These are phyloP conservation scores for Eutrema japonicum DNA, from an alignment of 345 rosid genomes.

Conservation along the genomic window DNA sequence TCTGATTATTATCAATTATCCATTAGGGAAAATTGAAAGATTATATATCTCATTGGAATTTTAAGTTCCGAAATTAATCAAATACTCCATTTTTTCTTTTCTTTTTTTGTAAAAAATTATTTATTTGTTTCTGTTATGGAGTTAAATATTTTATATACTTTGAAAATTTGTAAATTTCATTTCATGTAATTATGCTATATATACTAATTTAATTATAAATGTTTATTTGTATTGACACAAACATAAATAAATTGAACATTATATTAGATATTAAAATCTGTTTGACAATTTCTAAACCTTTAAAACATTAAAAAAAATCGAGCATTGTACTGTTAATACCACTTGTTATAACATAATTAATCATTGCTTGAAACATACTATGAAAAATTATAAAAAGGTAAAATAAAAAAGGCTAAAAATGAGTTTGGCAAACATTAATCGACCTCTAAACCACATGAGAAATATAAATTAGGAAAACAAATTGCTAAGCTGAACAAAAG, in stretches of 20 bases:
- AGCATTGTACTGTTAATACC: not conserved
- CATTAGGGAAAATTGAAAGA: not conserved
- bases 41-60: not conserved
- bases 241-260: not conserved
- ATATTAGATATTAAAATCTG: not conserved
- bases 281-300: not conserved
- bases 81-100: too few relatives aligned
- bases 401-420: constrained; percentile 2
- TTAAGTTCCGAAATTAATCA: not conserved
- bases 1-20: not conserved
- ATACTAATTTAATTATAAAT: not conserved
- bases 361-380: not conserved
- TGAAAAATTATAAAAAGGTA: not conserved
- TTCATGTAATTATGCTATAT: not conserved
- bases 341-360: not conserved
- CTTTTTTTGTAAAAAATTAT: not conserved
- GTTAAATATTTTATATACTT: not conserved
- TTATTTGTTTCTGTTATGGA: not conserved
- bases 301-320: not conserved
- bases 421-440: not conserved
- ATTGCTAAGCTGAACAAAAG: constrained; percentile 1
- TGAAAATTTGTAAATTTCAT: too few relatives aligned
- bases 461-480: not conserved
- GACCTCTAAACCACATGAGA: not conserved
- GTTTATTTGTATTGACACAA: not conserved